These are phyloP conservation scores for Russula compacta DNA, from an alignment of 768 basidiomycete species.

Conservation along the genomic window DNA sequence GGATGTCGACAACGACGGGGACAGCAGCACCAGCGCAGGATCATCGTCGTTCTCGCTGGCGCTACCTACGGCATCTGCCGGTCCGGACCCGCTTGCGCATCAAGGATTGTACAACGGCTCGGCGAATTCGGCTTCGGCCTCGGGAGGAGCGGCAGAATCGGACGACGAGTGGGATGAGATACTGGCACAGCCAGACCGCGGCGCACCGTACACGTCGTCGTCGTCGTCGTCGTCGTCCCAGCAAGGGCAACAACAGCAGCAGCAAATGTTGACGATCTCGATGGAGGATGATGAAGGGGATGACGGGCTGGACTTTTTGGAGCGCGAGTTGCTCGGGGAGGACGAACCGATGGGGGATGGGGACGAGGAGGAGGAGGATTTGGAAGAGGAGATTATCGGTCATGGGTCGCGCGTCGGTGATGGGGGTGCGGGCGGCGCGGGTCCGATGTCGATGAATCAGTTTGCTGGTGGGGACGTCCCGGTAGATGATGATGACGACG, in stretches of 20 bases:
- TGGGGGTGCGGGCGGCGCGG: slow-evolving; percentile 16
- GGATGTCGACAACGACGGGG: slow-evolving; percentile 24
- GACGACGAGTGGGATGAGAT: slow-evolving; percentile 47
- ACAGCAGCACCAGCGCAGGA: slow-evolving; percentile 24
- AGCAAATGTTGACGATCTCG: slow-evolving; percentile 29
- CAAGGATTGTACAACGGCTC: slow-evolving; percentile 19
- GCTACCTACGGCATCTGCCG: slow-evolving; percentile 27
- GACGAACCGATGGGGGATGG: slow-evolving; percentile 12
- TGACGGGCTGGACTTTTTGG: slow-evolving; percentile 25
- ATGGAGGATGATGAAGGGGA: slow-evolving; percentile 28
- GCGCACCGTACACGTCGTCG: background rate
- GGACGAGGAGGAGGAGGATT: slow-evolving; percentile 40
- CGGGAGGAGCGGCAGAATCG: slow-evolving; percentile 26
- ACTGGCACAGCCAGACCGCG: background rate
- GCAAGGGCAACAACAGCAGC: slow-evolving; percentile 13
- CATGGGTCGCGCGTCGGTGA: slow-evolving; percentile 5
- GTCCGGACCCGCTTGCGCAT: slow-evolving; percentile 19
- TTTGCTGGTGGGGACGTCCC: slow-evolving; percentile 33
- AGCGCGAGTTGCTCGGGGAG: slow-evolving; percentile 15
- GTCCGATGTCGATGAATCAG: slow-evolving; percentile 43
- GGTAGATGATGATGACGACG: slow-evolving; percentile 38
- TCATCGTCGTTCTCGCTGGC: slow-evolving; percentile 28
- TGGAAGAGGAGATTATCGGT: slow-evolving; percentile 30
- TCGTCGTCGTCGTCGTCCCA: slow-evolving; percentile 22
- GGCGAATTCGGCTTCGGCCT: no score